Evolutionary conservation across 768 basidiomycete genomes (phyloP).

Genomic region (Serendipita sp.): DNA sequence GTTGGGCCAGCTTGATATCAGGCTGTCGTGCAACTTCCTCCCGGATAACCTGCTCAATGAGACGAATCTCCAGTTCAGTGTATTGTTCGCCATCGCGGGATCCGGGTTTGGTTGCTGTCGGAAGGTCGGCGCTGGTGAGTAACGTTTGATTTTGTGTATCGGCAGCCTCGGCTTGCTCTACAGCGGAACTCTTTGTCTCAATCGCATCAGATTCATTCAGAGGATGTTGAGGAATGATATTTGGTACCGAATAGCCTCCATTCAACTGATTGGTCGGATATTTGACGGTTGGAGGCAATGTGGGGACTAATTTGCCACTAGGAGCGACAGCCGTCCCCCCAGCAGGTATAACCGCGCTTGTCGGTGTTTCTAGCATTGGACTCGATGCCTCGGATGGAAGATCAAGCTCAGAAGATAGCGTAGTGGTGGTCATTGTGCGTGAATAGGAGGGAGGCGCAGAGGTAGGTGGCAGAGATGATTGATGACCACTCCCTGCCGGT

Average conservation of each 20-base stretch:
- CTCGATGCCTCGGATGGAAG: not conserved
- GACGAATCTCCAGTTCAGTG: not conserved
- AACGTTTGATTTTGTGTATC: not conserved
- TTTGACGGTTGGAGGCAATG: not conserved
- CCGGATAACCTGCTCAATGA: not conserved
- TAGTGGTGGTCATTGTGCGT: not conserved
- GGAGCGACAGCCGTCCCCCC: not conserved
- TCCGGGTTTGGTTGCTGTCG: not conserved
- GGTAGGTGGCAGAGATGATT: not conserved
- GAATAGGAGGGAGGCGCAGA: not conserved
- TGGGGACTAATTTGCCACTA: not conserved
- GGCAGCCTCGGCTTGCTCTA: not conserved
- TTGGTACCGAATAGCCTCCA: not conserved
- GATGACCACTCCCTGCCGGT: not conserved
- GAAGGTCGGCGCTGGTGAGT: not conserved
- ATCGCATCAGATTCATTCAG: not conserved
- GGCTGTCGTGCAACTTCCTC: not conserved
- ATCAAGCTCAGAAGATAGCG: not conserved
- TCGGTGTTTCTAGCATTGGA: not conserved
- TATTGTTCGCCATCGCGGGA: not conserved
- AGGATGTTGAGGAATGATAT: not conserved
- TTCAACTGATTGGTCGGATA: not conserved
- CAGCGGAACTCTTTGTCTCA: not conserved
- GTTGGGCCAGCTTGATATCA: not conserved
- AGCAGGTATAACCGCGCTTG: not conserved